Evolutionary conservation across 306 rosid genomes (phyloP), one percentile per base, ranked within the genome.

Genomic region (Prunus mongolica): DNA sequence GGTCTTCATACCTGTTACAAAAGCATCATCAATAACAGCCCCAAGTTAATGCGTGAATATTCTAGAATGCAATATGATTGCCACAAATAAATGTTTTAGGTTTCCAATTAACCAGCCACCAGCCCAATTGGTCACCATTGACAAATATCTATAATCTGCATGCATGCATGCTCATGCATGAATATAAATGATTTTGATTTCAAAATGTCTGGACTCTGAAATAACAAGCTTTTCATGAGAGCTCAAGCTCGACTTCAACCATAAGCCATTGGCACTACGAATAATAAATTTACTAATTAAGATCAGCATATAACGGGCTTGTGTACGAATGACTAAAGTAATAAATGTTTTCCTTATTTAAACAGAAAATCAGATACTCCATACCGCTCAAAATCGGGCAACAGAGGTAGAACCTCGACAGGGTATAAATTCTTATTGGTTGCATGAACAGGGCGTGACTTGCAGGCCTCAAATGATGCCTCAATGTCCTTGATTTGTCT

Each of bases 381-480:
- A 45, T 88, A 95, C 98, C 99, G 83, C 71, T 90, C 93, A 75
- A 84, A 78, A 86, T 95, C 98, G 30, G 99, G 99, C 63, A 95
- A 70, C 84, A 95, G 83, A 76, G 99, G 99, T 81, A 95, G 82
- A 84, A 89, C 85, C 91, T 95, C 99, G 54, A 88, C 91, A 88
- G 98, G 97, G 79, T 92, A 88, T 86, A 95, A 88, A 71, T 82
- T 83, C 80, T 95, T 92, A 79, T 95, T 91, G 30, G 93, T 84
- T 27, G 99, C 97, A 84, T 95, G 99, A 83, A 95, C 85, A 80
- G 98, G 98, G 25, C 51, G 89, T 51, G 89, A 88, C 88, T 95
- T 95, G 79, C 97, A 91, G 73, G 99, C 99, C 86, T 87, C 93
- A 89, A 95, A 95, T n/a, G 98, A 95, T 25, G 99, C 97, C 86